Evolutionary conservation across 371 early-diverging fungal genomes (phyloP), one percentile per base, ranked within the genome.

Genomic region (Mortierella sp.): DNA sequence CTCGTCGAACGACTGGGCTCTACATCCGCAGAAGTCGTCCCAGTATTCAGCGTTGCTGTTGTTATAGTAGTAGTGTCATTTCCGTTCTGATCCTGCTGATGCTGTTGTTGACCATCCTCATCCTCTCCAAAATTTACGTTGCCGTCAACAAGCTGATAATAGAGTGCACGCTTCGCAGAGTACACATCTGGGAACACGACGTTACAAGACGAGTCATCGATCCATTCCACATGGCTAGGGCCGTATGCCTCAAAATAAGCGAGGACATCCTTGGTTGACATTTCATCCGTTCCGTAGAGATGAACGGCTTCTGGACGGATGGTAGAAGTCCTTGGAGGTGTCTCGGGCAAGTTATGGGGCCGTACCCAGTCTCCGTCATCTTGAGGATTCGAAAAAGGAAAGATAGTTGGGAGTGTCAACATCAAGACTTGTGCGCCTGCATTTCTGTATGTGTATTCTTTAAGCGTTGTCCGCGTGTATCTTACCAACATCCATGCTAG

Each of bases 201-300:
- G 71, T 84, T 84, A 73, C 87, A 87, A 7, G 81, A 80, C 0
- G 82, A 69, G 47, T 87, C 87, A 48, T 87, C 81, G 50, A 87
- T 84, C 87, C 87, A 87, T 62, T 87, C 84, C 1, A 87, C 78
- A 39, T 84, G 83, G n/a, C 65, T 44, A 15, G 85, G 71, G 4
- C 80, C 68, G 27, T 79, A 63, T 3, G 66, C 72, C n/a, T 70
- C 56, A 62, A 81, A 82, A 61, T 86, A 86, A 2, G 49, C 50
- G 56, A 76, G 72, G n/a, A 87, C 81, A 41, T 87, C 84, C 24
- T 78, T 70, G 24, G 88, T 87, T 19, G 82, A 82, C 84, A 87
- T 82, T 2, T 84, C 82, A 43, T 87, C 82, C 2, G 86, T 81
- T 11, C 88, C 88, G 26, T 76, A 76, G 17, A 87, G 47, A 52